These are phyloP conservation scores for Eragrostis curvula DNA, from an alignment of 176 grass and related monocot species.

Conservation along the genomic window DNA sequence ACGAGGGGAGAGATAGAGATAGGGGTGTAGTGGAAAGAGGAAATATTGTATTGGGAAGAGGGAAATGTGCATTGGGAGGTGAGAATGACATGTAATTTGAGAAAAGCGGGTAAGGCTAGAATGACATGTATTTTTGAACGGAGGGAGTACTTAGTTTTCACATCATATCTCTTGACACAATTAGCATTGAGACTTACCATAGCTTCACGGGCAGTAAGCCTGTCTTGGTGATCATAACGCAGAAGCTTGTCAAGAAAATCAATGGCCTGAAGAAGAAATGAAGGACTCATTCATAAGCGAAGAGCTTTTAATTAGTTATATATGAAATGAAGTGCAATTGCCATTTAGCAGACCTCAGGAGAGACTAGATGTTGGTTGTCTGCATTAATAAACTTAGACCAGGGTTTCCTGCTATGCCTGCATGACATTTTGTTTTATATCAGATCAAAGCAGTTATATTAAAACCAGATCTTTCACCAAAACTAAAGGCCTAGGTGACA, in stretches of 20 bases:
- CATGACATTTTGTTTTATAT: background rate
- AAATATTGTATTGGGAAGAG: too few relatives aligned
- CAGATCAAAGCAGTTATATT: slow-evolving; percentile 28
- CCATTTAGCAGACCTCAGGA: slow-evolving; percentile 65
- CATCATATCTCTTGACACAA: background rate
- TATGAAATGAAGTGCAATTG: background rate
- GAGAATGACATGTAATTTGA: too few relatives aligned
- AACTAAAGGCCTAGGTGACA: background rate
- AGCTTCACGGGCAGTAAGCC: slow-evolving; percentile 90
- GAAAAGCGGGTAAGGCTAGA: too few relatives aligned
- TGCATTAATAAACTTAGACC: slow-evolving; percentile 90
- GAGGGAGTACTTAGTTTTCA: background rate
- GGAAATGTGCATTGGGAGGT: too few relatives aligned
- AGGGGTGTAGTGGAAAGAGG: too few relatives aligned
- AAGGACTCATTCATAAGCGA: slow-evolving; percentile 23
- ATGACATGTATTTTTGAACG: too few relatives aligned
- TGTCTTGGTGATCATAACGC: slow-evolving; percentile 95
- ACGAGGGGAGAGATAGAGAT: too few relatives aligned
- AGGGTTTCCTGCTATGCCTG: slow-evolving; percentile 95
- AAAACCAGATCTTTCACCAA: slow-evolving; percentile 4
- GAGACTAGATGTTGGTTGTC: slow-evolving; percentile 94
- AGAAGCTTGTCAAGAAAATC: slow-evolving; percentile 99
- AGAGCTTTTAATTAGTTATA: background rate
- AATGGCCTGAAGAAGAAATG: slow-evolving; percentile 67
- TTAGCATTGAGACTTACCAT: slow-evolving; percentile 63